A percentile compares a stretch with the other conserved stretches of the same genome.
phyloP scores from a whole-genome alignment of 768 basidiomycete genomes.

The Boletus rubescentipes region DNA sequence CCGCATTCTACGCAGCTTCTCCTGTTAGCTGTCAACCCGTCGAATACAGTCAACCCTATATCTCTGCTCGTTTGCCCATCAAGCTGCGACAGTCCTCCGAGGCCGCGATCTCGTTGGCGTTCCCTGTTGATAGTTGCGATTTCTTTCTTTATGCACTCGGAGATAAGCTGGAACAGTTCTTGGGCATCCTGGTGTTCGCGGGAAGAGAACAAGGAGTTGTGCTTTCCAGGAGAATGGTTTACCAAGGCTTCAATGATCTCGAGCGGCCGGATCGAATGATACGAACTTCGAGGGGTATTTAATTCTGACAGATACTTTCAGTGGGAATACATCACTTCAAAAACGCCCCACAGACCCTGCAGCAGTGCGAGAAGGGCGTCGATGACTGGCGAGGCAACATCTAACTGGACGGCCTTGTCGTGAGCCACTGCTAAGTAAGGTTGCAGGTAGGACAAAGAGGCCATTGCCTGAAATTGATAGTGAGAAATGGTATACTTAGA shows the following conservation, averaged over 20 bases:
- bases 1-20: slow-evolving; percentile 87
- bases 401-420: slow-evolving; percentile 70
- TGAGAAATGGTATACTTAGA: slow-evolving; percentile 14
- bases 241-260: slow-evolving; percentile 72
- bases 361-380: slow-evolving; percentile 76
- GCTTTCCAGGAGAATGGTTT: slow-evolving; percentile 48
- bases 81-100: slow-evolving; percentile 51
- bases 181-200: slow-evolving; percentile 98
- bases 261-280: slow-evolving; percentile 66
- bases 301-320: slow-evolving; percentile 45
- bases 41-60: slow-evolving; percentile 72
- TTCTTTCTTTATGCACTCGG: slow-evolving; percentile 88
- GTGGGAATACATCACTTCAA: neutral
- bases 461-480: slow-evolving; percentile 63
- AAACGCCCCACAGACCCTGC: slow-evolving; percentile 45
- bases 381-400: slow-evolving; percentile 84
- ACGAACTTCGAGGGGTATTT: slow-evolving; percentile 58
- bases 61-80: slow-evolving; percentile 30
- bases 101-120: slow-evolving; percentile 64
- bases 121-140: slow-evolving; percentile 71
- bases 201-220: slow-evolving; percentile 72
- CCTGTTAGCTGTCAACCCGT: slow-evolving; percentile 87
- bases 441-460: slow-evolving; percentile 81
- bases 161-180: slow-evolving; percentile 92
- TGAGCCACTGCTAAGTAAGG: slow-evolving; percentile 78